Evolutionary conservation across 441 rosid species (phyloP).

Genomic region (Adansonia rubrostipa): DNA sequence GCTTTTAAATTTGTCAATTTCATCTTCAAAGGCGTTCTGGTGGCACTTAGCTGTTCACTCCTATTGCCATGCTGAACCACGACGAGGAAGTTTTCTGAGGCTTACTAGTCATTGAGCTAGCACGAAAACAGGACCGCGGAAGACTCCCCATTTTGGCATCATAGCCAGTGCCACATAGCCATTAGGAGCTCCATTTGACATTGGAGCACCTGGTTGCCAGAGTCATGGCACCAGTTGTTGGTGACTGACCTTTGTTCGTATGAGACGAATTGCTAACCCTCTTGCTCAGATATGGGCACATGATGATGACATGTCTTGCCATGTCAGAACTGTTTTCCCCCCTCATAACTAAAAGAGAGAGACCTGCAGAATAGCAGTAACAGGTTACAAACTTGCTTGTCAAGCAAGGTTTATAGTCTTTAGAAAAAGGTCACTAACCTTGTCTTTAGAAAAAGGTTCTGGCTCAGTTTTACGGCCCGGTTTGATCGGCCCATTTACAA

Average conservation of each 20-base stretch:
- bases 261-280: conserved; percentile 81
- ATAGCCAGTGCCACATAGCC: conserved; percentile 57
- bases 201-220: conserved; percentile 59
- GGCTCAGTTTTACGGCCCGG: too few species aligned
- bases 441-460: too few species aligned
- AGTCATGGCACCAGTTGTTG: conserved; percentile 69
- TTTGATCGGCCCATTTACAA: too few species aligned
- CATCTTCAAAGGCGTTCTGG: too few species aligned
- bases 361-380: conserved; percentile 54
- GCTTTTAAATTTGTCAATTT: too few species aligned
- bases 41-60: too few species aligned
- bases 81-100: conserved; percentile 56
- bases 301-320: conserved; percentile 76
- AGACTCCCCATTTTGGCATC: conserved; percentile 69
- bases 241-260: conserved; percentile 59
- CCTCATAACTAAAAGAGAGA: conserved; percentile 72
- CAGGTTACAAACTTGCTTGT: too few species aligned
- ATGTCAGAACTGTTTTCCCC: conserved; percentile 75
- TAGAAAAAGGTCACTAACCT: too few species aligned
- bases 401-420: too few species aligned
- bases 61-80: conserved; percentile 38
- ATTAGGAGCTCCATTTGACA: conserved; percentile 53
- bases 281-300: conserved; percentile 70
- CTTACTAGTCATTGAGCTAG: conserved; percentile 67
- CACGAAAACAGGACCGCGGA: conserved; percentile 69